phyloP scores from a whole-genome alignment of 2,329 filamentous ascomycete species.

The Aspergillus jensenii region DNA sequence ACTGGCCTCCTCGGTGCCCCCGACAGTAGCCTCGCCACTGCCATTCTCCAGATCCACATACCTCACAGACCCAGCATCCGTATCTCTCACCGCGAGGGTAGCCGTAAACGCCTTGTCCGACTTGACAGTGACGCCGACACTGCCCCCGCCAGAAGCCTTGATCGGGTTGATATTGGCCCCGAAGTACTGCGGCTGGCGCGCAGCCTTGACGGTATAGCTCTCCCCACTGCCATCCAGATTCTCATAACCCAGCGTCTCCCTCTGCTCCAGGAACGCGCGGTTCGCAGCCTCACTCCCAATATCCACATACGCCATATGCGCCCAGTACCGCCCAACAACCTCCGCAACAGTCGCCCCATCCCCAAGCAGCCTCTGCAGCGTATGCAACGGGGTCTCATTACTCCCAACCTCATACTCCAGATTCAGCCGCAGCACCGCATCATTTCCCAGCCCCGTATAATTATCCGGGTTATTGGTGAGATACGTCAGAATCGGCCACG shows the following conservation, averaged over 20 bases:
- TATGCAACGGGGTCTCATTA: slow-evolving; percentile 16
- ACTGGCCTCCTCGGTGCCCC: slow-evolving; percentile 6
- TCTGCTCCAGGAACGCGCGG: slow-evolving; percentile 6
- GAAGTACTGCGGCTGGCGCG: slow-evolving; percentile 9
- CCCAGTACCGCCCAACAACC: slow-evolving; percentile 13
- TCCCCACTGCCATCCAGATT: slow-evolving; percentile 3
- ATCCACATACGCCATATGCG: slow-evolving; percentile 13
- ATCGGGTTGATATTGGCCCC: slow-evolving; percentile 14
- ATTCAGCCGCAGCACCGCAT: slow-evolving; percentile 3
- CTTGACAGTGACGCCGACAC: slow-evolving; percentile 1
- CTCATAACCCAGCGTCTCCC: background rate
- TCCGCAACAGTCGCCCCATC: background rate
- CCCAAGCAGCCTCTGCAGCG: background rate
- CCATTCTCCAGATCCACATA: slow-evolving; percentile 9
- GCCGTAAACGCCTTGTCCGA: background rate
- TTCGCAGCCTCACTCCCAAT: slow-evolving; percentile 8
- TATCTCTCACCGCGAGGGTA: slow-evolving; percentile 6
- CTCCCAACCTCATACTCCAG: slow-evolving; percentile 7
- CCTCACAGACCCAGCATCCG: slow-evolving; percentile 1
- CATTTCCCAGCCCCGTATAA: slow-evolving; percentile 4
- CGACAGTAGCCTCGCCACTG: background rate
- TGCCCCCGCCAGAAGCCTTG: background rate
- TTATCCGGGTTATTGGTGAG: slow-evolving; percentile 14
- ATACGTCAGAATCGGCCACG: slow-evolving; percentile 13
- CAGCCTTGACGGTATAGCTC: slow-evolving; percentile 6